Base-by-base conservation (phyloP, 805 yeast genomes). In the Ogataea sp. region DNA sequence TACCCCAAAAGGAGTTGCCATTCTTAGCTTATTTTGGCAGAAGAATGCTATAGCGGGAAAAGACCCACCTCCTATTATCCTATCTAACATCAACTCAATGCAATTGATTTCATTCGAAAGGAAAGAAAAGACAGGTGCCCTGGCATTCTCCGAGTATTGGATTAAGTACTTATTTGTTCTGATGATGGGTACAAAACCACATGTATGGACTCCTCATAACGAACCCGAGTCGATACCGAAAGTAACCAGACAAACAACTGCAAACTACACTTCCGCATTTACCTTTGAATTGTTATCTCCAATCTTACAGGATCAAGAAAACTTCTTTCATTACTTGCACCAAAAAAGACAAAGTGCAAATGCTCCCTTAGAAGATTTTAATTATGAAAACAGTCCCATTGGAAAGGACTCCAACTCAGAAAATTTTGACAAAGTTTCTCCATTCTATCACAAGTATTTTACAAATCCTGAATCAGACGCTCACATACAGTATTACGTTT, bases 391-490 rank as follows among this genome's bases (percentile, higher is more conserved):
- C n/a, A 8, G 3, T 11, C 11, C 3, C 16, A 8, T 3, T 10
- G 14, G 3, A 5, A 16, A 11, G 3, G 23, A 20, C 4, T 6
- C n/a, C n/a, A 20, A 4, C 4, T 23, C 3, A 3, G 17, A 34
- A 17, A 14, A 14, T 18, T 27, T 30, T 13, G 18, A 35, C 21
- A 34, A 29, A 1, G 34, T 39, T 3, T 78, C 85, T 5, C 95
- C 95, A 0, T 79, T 82, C 46, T 73, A 76, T 40, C 95, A 85
- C 51, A 69, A 73, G 31, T 85, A 73, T 51, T 87, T 87, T 62
- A 79, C 90, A 4, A 89, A 89, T 50, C 97, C 97, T 0, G 94
- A 83, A 52, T 83, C 94, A 0, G 90, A 83, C 46, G 68, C 95
- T 0, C 84, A 79, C 52, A 57, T 75, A 8, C 97, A 89, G 55